These are phyloP conservation scores for Aphanocladium album DNA, from an alignment of 2,329 filamentous ascomycete species.

Conservation along the genomic window DNA sequence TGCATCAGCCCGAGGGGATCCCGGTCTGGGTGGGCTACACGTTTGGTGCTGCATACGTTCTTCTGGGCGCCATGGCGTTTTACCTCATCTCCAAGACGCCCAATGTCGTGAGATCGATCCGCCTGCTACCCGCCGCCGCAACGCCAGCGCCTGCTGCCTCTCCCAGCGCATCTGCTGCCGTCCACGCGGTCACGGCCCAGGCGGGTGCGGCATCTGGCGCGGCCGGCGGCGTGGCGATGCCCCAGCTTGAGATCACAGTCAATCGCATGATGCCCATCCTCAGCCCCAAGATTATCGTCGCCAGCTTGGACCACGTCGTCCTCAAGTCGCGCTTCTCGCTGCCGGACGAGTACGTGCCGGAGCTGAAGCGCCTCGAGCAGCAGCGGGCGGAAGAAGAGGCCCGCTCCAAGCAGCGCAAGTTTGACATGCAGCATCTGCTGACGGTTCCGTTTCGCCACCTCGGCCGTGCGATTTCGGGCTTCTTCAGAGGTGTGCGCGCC, in stretches of 20 bases:
- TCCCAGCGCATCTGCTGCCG: slow-evolving; percentile 14
- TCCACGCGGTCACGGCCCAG: slow-evolving; percentile 8
- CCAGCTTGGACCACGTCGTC: slow-evolving; percentile 28
- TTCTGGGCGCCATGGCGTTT: slow-evolving; percentile 56
- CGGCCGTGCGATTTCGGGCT: slow-evolving; percentile 33
- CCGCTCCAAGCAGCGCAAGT: slow-evolving; percentile 38
- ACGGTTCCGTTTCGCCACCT: slow-evolving; percentile 53
- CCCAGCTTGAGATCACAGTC: slow-evolving; percentile 49
- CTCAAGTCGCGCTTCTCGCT: slow-evolving; percentile 35
- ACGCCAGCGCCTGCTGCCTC: neutral
- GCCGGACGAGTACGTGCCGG: slow-evolving; percentile 33
- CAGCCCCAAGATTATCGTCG: slow-evolving; percentile 37
- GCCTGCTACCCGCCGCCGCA: slow-evolving; percentile 41
- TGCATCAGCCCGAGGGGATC: slow-evolving; percentile 42
- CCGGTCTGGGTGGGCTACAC: slow-evolving; percentile 52
- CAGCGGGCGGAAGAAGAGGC: slow-evolving; percentile 33
- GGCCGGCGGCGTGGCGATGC: slow-evolving; percentile 19
- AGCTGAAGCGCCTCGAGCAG: slow-evolving; percentile 26
- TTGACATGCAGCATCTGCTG: slow-evolving; percentile 51
- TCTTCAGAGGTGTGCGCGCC: slow-evolving; percentile 43
- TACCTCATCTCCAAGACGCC: slow-evolving; percentile 54
- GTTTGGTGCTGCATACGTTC: slow-evolving; percentile 53
- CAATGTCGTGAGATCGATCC: slow-evolving; percentile 54
- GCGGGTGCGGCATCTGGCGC: slow-evolving; percentile 17
- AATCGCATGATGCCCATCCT: slow-evolving; percentile 47